A percentile compares a stretch with the other conserved stretches of the same genome.
These are phyloP conservation scores for Lactarius pseudohatsudake DNA, from an alignment of 768 basidiomycete species.

Conservation along the genomic window DNA sequence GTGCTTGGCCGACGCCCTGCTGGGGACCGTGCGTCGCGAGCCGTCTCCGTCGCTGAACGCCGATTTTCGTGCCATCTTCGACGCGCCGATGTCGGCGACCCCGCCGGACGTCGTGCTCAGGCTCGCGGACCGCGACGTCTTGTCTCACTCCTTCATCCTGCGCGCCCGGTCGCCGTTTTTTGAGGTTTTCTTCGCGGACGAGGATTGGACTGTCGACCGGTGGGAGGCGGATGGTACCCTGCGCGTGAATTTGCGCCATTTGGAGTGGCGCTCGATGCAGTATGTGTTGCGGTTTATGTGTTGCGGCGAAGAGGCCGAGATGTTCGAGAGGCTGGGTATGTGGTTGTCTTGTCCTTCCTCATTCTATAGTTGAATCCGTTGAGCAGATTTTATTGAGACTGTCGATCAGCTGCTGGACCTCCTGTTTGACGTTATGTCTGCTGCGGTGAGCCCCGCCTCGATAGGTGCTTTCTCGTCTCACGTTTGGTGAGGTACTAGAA, in stretches of 20 bases:
- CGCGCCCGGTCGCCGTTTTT: conserved; percentile 85
- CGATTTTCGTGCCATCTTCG: conserved; percentile 54
- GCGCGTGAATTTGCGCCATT: conserved; percentile 67
- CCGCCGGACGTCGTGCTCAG: conserved; percentile 73
- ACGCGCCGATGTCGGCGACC: conserved; percentile 35
- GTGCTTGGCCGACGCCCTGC: conserved; percentile 52
- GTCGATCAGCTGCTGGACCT: conserved; percentile 82
- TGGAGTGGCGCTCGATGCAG: conserved; percentile 70
- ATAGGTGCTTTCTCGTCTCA: background rate
- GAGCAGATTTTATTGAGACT: conserved; percentile 58
- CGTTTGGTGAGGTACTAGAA: conserved; percentile 47
- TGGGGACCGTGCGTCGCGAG: conserved; percentile 56
- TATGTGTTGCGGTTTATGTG: conserved; percentile 78
- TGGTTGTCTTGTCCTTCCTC: conserved; percentile 14
- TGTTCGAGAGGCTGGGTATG: conserved; percentile 74
- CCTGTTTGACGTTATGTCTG: conserved; percentile 82
- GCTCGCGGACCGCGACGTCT: conserved; percentile 64
- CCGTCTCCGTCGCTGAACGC: conserved; percentile 48
- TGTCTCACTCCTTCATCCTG: conserved; percentile 72
- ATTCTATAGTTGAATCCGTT: background rate
- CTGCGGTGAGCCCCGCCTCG: conserved; percentile 56
- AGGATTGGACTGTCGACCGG: conserved; percentile 74
- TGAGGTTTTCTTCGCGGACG: conserved; percentile 75
- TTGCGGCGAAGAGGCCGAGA: conserved; percentile 60
- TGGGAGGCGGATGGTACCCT: conserved; percentile 53